Evolutionary conservation across 2,329 filamentous ascomycete species (phyloP), one percentile per base, ranked within the genome.

Genomic region (Amauroascus niger): DNA sequence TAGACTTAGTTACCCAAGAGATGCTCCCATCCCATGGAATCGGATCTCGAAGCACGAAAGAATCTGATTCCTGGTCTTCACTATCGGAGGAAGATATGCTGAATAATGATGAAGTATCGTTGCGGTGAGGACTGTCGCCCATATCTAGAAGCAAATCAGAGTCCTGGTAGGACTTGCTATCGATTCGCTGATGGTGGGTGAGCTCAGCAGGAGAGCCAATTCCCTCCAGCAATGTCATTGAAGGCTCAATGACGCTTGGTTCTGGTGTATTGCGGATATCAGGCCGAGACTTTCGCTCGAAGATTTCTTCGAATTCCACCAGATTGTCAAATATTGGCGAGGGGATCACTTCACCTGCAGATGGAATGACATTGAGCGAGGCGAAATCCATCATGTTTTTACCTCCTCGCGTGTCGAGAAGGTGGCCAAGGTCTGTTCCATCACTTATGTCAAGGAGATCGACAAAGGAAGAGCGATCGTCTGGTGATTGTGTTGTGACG

Each of bases 21-120:
- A 60, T 55, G n/a, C 30, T 35, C 11, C 58, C 58, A 45, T 59
- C 48, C 58, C 58, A 60, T n/a, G 57, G 55, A 35, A 41, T 11
- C 6, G 52, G 51, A 28, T 13, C 45, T 43, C 41, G 37, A 22
- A 48, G 30, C 16, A 41, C 49, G 18, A 30, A 18, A 14, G 9
- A 9, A n/a, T 40, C 28, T 9, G 32, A 45, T 16, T 26, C 28
- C 1, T 20, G 13, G 11, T 49, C 44, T 53, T 44, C 43, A 39
- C 20, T 26, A 30, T 18, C 50, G 20, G 4, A 22, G 26, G 44
- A n/a, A n/a, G n/a, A 28, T 22, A 53, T 20, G 32, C 24, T 33
- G 16, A 45, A 41, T n/a, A n/a, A 18, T 6, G 18, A 26, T 11
- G 32, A 24, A 22, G 26, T 6, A 22, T n/a, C 22, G 33, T 16